Percentiles rank a stretch among this genome's conserved stretches.
These are phyloP conservation scores for Verticillium longisporum DNA, from an alignment of 2,329 filamentous ascomycete species.

Conservation along the genomic window DNA sequence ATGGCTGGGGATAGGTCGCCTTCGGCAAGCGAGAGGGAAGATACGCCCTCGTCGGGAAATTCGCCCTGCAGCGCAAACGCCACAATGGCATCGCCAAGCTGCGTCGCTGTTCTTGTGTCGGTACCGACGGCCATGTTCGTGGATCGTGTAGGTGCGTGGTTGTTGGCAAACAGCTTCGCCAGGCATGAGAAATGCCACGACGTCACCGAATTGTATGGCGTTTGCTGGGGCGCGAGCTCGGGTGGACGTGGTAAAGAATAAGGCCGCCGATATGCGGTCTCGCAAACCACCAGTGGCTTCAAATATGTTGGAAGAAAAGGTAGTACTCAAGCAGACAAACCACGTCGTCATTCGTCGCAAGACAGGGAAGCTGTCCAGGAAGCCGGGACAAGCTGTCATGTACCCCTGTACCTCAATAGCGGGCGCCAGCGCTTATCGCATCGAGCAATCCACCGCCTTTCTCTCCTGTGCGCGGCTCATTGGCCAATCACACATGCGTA, in stretches of 20 bases:
- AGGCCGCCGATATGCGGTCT: not conserved
- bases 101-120: constrained; percentile 15
- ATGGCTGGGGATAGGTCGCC: constrained; percentile 31
- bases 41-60: constrained; percentile 31
- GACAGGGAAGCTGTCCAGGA: not conserved
- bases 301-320: not conserved
- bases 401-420: not conserved
- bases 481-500: not conserved
- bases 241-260: not conserved
- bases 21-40: constrained; percentile 28
- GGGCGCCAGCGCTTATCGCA: not conserved
- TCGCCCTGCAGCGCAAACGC: constrained; percentile 30
- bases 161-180: not conserved
- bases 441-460: not conserved
- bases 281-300: not conserved
- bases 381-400: not conserved
- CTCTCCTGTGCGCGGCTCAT: not conserved
- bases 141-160: not conserved
- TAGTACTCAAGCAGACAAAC: not conserved
- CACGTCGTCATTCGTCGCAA: not conserved
- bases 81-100: constrained; percentile 32
- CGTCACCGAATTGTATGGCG: not conserved
- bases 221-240: not conserved
- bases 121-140: constrained; percentile 21
- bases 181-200: constrained; percentile 1